Evolutionary conservation across 169 alveolate species (phyloP).

Genomic region (Plasmodium sp.): DNA sequence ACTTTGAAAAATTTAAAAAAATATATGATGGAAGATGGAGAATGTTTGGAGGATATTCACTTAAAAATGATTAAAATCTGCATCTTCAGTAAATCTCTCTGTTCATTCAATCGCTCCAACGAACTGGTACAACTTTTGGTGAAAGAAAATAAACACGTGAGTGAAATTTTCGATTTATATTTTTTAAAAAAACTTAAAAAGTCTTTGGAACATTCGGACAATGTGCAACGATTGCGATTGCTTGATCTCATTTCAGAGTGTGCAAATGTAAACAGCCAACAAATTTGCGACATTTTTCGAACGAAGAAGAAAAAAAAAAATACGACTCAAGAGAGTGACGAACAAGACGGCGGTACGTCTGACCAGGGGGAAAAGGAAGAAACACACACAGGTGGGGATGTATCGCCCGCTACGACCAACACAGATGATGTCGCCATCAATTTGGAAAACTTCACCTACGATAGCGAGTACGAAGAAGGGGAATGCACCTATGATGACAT

Average conservation of each 20-base stretch:
- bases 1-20: conserved; percentile 69
- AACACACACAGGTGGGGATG: not conserved
- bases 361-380: not conserved
- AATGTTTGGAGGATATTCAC: conserved; percentile 15
- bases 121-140: conserved; percentile 15
- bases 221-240: conserved; percentile 49
- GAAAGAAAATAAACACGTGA: conserved; percentile 27
- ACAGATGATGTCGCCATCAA: not conserved
- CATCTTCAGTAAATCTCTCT: conserved; percentile 64
- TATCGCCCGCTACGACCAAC: not conserved
- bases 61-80: conserved; percentile 69
- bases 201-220: conserved; percentile 33
- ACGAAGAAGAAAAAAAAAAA: not conserved
- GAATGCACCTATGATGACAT: conserved; percentile 2
- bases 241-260: conserved; percentile 42
- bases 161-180: conserved; percentile 53
- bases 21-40: conserved; percentile 60
- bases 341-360: not conserved
- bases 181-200: conserved; percentile 35
- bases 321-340: not conserved
- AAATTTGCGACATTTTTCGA: conserved; percentile 18
- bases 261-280: conserved; percentile 9
- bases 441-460: not conserved
- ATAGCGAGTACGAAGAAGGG: not conserved
- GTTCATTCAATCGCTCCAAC: conserved; percentile 65